A percentile compares a stretch with the other conserved stretches of the same genome.
phyloP scores from a whole-genome alignment of 805 yeast genomes.

The Wilhelminamyces savonicus region DNA sequence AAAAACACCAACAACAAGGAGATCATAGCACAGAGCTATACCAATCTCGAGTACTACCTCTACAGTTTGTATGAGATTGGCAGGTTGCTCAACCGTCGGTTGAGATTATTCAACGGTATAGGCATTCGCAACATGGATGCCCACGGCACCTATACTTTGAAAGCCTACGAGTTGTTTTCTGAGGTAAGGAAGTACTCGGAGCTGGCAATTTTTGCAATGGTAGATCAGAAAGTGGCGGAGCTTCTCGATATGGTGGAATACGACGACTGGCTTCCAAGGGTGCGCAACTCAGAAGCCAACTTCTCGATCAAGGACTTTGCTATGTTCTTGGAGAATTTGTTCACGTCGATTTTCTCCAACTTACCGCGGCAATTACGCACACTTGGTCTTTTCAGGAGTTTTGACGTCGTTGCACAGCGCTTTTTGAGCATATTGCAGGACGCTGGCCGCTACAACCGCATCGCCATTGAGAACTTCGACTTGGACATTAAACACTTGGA shows the following conservation, averaged over 20 bases:
- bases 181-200: constrained; percentile 68
- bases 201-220: constrained; percentile 70
- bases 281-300: constrained; percentile 55
- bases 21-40: constrained; percentile 80
- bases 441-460: constrained; percentile 50
- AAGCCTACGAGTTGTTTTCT: constrained; percentile 50
- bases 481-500: constrained; percentile 77
- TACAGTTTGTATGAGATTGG: constrained; percentile 68
- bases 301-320: constrained; percentile 78
- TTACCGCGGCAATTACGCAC: constrained; percentile 75
- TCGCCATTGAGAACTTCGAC: constrained; percentile 67
- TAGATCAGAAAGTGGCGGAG: constrained; percentile 73
- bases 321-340: constrained; percentile 75
- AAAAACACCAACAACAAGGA: constrained; percentile 76
- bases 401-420: constrained; percentile 74
- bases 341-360: constrained; percentile 75
- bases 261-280: constrained; percentile 67
- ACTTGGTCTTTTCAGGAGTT: constrained; percentile 76
- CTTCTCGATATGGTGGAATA: constrained; percentile 77
- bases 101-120: constrained; percentile 31
- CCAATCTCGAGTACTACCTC: constrained; percentile 82
- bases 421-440: constrained; percentile 56
- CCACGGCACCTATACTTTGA: constrained; percentile 31
- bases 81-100: constrained; percentile 31
- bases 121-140: constrained; percentile 36